Evolutionary conservation across 116 monocot genomes (phyloP).

Genomic region (Posidonia oceanica): DNA sequence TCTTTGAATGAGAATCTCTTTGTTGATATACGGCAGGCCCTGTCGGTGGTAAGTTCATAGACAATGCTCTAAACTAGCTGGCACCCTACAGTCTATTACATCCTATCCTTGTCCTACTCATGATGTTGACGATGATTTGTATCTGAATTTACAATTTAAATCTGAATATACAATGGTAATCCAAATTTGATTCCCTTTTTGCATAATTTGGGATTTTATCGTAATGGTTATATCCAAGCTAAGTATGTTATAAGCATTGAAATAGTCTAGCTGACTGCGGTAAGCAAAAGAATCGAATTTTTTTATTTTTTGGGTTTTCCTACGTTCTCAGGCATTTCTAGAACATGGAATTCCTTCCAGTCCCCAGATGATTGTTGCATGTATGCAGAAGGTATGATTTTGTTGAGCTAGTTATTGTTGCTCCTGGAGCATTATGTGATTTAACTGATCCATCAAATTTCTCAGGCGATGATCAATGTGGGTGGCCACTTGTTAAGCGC

Average conservation of each 20-base stretch:
- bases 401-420: background rate
- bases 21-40: too few relatives aligned
- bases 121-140: too few relatives aligned
- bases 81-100: too few relatives aligned
- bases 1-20: too few relatives aligned
- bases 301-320: background rate
- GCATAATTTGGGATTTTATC: too few relatives aligned
- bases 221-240: too few relatives aligned
- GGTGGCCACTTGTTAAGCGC: slow-evolving; percentile 74
- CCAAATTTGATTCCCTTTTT: too few relatives aligned
- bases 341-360: slow-evolving; percentile 72
- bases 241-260: background rate
- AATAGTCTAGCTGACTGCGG: background rate
- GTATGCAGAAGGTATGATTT: slow-evolving; percentile 69
- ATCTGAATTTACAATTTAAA: too few relatives aligned
- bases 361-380: slow-evolving; percentile 63
- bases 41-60: too few relatives aligned
- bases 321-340: slow-evolving; percentile 46
- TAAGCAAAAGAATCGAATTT: background rate
- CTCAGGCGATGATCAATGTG: slow-evolving; percentile 87
- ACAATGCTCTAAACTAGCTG: too few relatives aligned
- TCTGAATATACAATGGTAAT: too few relatives aligned
- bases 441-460: background rate
- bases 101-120: background rate
- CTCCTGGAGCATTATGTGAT: background rate